phyloP scores from a whole-genome alignment of 805 yeast species.

The Spathaspora hagerdaliae region DNA sequence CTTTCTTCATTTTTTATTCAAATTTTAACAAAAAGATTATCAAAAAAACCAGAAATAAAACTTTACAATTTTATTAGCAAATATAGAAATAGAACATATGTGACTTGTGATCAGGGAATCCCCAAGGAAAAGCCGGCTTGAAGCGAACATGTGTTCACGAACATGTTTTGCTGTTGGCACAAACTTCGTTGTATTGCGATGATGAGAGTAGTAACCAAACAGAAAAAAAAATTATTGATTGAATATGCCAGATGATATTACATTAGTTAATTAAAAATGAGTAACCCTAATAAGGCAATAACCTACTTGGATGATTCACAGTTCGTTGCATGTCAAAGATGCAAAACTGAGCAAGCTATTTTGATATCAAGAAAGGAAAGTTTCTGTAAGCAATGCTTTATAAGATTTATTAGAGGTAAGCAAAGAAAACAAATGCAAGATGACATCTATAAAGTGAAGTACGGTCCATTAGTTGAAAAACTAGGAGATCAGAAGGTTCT shows the following conservation, averaged over 20 bases:
- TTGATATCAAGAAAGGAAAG: conserved; percentile 57
- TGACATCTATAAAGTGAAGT: conserved; percentile 71
- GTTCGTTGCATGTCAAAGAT: conserved; percentile 42
- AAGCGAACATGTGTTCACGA: too few species aligned
- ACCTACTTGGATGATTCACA: background rate
- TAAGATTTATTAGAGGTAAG: conserved; percentile 69
- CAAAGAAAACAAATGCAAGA: conserved; percentile 74
- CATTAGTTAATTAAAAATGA: background rate
- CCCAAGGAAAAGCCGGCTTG: too few species aligned
- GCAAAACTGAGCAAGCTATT: conserved; percentile 41
- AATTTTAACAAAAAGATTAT: too few species aligned
- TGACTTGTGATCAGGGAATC: too few species aligned
- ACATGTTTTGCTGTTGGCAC: too few species aligned
- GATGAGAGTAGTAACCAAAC: background rate
- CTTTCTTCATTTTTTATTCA: too few species aligned
- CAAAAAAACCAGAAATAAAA: too few species aligned
- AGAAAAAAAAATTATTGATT: too few species aligned
- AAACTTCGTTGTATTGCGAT: background rate
- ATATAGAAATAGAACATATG: too few species aligned
- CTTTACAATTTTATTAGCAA: too few species aligned
- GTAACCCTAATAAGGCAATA: background rate
- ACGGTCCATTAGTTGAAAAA: conserved; percentile 35
- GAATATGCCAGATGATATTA: too few species aligned
- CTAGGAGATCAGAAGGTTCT: conserved; percentile 43
- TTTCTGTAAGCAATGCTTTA: conserved; percentile 66